Evolutionary conservation across 768 basidiomycete genomes (phyloP), one percentile per base, ranked within the genome.

Genomic region (Postia placenta): DNA sequence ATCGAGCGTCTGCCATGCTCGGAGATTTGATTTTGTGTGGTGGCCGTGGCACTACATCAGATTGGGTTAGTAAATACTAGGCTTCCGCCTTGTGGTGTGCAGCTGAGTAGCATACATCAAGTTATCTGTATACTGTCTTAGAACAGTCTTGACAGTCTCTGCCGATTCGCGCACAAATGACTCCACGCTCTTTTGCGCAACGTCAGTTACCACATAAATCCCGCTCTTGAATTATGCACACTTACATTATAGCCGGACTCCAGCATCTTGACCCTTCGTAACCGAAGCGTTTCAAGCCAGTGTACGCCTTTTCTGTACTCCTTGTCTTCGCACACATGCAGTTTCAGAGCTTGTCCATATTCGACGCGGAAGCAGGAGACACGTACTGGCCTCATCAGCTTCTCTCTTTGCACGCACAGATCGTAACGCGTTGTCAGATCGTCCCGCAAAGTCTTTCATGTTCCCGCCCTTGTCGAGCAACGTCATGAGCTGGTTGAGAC

Each of bases 291-390:
- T 70, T 96, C 92, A n/a, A 92, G 69, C 85, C 90, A 89, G 65
- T 95, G 85, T 20, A 96, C 83, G 27, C 81, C 91, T 56, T 85
- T 87, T 23, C 92, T 74, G 60, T 96, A 96, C 51, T 94, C 92
- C 63, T 85, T 89, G 64, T 96, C 92, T 89, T 57, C 38, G 49
- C 35, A 39, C 9, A 35, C 38, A 39, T 9, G 17, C 38, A 33
- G 9, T 22, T 37, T 44, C 15, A 28, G 24, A 15, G 38, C 38
- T 17, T 9, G 38, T 39, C 11, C 15, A 9, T 39, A 33, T 15
- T 33, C 30, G 9, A 39, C 9, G 38, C 6, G 7, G 20, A 9
- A 6, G 20, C 38, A 17, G 19, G 20, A 39, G 15, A 39, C 15
- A 63, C 74, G 53, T 50, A 87, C 91, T 88, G 50, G 92, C 92